Evolutionary conservation across 1,139 yeast species (phyloP), one percentile per base, ranked within the genome.

Genomic region (Petasospora fabianii): DNA sequence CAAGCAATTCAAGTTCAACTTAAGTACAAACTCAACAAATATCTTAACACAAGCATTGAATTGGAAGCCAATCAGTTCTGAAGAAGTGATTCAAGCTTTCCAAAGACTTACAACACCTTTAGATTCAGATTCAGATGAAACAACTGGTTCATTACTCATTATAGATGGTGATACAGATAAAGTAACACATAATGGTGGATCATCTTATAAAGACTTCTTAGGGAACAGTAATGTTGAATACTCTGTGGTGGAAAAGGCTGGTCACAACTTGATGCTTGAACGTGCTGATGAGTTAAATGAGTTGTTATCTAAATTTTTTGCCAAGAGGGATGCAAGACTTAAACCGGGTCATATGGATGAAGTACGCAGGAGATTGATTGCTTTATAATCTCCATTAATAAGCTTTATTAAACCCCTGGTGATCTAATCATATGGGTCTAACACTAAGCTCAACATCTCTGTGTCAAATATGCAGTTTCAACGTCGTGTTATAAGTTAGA

Each of bases 1-100:
- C 21, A 53, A 53, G 30, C 58, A 54, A 35, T 51, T 53, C 40
- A 53, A 46, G 37, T 53, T 47, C 38, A 54, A 54, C 32, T 19
- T 74, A 42, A 43, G 45, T 3, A 51, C 56, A 10, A 43, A 45
- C n/a, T 47, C 56, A 1, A 26, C 22, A 2, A 47, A 43, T 30
- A 49, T 54, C 21, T 14, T 54, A 8, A 47, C 47, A 6, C 53
- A 52, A 35, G 39, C 46, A 1, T 20, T 42, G 3, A 32, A 37
- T 15, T 52, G 56, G 56, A 28, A 31, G 2, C 51, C 49, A 6
- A n/a, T 51, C 2, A 29, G 40, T 5, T 26, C 47, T 5, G 45
- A 41, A 21, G 53, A 50, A 10, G 33, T 48, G 7, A 32, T 50
- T 10, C 44, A 42, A 6, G 36, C 45, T 6, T 27, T 39, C 11